A percentile compares a stretch with the other conserved stretches of the same genome.
Conservation (phyloP, 1,139 yeast species). For the Blastobotrys capitulatus region DNA sequence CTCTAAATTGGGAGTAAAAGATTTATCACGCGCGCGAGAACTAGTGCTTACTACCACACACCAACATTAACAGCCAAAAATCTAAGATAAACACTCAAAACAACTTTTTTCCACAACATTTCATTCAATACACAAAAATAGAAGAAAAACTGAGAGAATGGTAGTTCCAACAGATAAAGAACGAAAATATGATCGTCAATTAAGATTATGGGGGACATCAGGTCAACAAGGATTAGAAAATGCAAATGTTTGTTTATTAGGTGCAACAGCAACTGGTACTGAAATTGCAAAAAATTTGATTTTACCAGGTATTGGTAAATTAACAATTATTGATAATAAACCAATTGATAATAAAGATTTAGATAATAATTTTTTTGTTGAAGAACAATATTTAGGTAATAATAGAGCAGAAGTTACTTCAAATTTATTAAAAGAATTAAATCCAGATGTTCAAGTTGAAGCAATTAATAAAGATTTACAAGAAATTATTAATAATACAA, state of each 20-base stretch:
- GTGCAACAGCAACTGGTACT: conserved; percentile 54
- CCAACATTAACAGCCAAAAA: too few species aligned
- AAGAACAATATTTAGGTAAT: conserved; percentile 42
- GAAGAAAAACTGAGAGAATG: too few species aligned
- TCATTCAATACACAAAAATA: too few species aligned
- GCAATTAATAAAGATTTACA: conserved; percentile 29
- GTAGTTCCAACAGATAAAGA: conserved; percentile 23
- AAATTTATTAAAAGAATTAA: conserved; percentile 48
- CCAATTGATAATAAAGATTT: conserved; percentile 43
- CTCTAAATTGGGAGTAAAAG: too few species aligned
- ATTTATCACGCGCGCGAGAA: too few species aligned
- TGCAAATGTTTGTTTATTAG: conserved; percentile 58
- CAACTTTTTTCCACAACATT: too few species aligned
- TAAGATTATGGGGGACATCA: conserved; percentile 75
- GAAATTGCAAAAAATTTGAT: conserved; percentile 76
- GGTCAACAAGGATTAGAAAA: conserved; percentile 65
- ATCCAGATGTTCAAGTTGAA: conserved; percentile 50
- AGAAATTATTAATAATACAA: conserved; percentile 10
- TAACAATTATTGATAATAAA: conserved; percentile 52
- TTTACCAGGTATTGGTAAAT: conserved; percentile 70
- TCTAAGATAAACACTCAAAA: too few species aligned
- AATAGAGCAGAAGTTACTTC: conserved; percentile 40
- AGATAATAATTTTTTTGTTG: conserved; percentile 59
- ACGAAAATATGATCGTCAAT: conserved; percentile 69
- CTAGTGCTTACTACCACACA: too few species aligned